These are phyloP conservation scores for Cercospora sesami DNA, from an alignment of 2,329 filamentous ascomycete species.

Conservation along the genomic window DNA sequence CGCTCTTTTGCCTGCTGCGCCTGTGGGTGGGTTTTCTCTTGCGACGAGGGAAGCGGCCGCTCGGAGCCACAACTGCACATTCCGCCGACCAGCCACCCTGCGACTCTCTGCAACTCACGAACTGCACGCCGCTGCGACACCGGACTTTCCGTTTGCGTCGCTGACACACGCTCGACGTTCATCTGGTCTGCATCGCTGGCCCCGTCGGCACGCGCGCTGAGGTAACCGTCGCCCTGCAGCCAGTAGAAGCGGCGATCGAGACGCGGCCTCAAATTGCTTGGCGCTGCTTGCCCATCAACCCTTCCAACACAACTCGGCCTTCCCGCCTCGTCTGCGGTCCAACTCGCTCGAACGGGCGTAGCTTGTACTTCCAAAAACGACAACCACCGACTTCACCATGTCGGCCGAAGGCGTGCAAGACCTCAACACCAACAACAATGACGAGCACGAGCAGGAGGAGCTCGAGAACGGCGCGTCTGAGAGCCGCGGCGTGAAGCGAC, in stretches of 20 bases:
- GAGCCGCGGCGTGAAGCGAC: slow-evolving; percentile 84
- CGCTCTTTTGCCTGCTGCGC: neutral
- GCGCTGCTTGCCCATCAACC: neutral
- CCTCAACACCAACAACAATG: slow-evolving; percentile 19
- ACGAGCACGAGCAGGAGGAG: slow-evolving; percentile 48
- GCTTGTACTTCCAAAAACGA: slow-evolving; percentile 5
- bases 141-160: slow-evolving; percentile 1
- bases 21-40: neutral
- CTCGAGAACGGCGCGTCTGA: slow-evolving; percentile 70
- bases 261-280: neutral
- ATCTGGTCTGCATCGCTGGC: neutral
- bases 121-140: neutral
- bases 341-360: slow-evolving; percentile 8
- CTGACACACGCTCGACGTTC: neutral
- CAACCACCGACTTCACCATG: slow-evolving; percentile 10
- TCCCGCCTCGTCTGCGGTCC: slow-evolving; percentile 1
- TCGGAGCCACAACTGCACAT: slow-evolving; percentile 1
- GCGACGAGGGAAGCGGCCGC: slow-evolving; percentile 3
- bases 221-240: neutral
- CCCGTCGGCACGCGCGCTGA: neutral
- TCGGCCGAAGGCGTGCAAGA: slow-evolving; percentile 13
- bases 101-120: neutral
- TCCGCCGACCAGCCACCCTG: slow-evolving; percentile 7
- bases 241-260: neutral
- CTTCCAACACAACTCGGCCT: slow-evolving; percentile 3